These are phyloP conservation scores for Paecilomyces dactylethromorphus DNA, from an alignment of 2,329 filamentous ascomycete species.

Conservation along the genomic window DNA sequence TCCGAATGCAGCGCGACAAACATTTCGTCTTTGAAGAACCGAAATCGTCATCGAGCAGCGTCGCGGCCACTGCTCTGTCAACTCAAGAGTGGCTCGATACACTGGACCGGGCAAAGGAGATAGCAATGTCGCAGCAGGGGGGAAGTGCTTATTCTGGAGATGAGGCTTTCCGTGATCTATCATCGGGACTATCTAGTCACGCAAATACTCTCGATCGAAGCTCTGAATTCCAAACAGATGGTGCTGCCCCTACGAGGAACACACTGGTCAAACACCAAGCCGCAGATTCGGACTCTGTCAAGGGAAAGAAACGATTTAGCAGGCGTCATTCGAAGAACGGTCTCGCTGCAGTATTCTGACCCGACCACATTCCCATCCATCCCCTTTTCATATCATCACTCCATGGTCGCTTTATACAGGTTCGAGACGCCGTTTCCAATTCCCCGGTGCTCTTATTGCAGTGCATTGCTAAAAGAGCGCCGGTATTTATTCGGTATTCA, in stretches of 20 bases:
- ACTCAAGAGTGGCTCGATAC: constrained; percentile 90
- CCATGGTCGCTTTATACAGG: not conserved
- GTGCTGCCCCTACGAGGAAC: constrained; percentile 37
- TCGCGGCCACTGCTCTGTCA: constrained; percentile 58
- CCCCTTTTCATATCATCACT: not conserved
- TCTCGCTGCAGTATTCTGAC: constrained; percentile 77
- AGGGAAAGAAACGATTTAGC: constrained; percentile 66
- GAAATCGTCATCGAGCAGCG: constrained; percentile 62
- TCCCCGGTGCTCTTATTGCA: not conserved
- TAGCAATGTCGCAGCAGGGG: constrained; percentile 68
- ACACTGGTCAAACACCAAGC: constrained; percentile 36
- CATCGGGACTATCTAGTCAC: constrained; percentile 65
- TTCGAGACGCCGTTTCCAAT: not conserved
- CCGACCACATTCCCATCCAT: constrained; percentile 1
- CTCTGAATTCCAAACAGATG: constrained; percentile 32
- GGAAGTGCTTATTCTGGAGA: constrained; percentile 61
- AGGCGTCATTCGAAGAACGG: constrained; percentile 92
- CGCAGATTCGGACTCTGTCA: constrained; percentile 48
- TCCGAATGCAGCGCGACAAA: constrained; percentile 62
- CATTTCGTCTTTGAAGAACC: constrained; percentile 90
- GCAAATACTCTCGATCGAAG: constrained; percentile 38
- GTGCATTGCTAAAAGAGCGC: not conserved
- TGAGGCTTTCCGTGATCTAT: constrained; percentile 60
- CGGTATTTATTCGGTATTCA: not conserved
- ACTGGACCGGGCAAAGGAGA: constrained; percentile 77